Evolutionary conservation across 1,284 basidiomycete genomes (phyloP).

Genomic region (Ceratobasidium sp.): DNA sequence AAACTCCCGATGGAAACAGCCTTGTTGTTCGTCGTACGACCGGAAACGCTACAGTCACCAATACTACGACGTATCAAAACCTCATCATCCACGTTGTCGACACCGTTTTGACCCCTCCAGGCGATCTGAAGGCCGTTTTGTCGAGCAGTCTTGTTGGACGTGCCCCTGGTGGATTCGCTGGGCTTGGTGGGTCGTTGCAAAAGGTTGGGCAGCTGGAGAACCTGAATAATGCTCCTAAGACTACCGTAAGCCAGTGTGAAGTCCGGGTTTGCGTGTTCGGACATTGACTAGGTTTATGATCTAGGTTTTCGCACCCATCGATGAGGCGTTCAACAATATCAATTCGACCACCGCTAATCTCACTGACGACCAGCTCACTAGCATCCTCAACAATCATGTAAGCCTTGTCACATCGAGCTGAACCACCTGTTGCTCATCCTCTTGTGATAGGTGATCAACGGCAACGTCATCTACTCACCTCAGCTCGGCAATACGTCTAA

Average conservation of each 20-base stretch:
- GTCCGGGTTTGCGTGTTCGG: conserved; percentile 40
- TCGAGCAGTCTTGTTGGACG: conserved; percentile 54
- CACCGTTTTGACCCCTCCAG: conserved; percentile 54
- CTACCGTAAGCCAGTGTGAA: conserved; percentile 51
- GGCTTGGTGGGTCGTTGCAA: conserved; percentile 28
- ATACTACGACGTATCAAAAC: conserved; percentile 54
- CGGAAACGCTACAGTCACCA: conserved; percentile 53
- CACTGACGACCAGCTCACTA: conserved; percentile 50
- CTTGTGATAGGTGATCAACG: conserved; percentile 54
- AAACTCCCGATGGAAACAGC: conserved; percentile 25
- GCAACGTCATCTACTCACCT: conserved; percentile 59
- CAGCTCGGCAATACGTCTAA: conserved; percentile 52
- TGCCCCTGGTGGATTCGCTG: conserved; percentile 22
- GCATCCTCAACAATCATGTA: conserved; percentile 52
- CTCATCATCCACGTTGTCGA: conserved; percentile 57
- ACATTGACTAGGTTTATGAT: conserved; percentile 54
- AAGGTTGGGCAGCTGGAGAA: conserved; percentile 27
- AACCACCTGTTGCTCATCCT: neutral
- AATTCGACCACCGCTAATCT: conserved; percentile 18
- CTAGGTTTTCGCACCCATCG: conserved; percentile 58
- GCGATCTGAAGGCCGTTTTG: conserved; percentile 54
- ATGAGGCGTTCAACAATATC: conserved; percentile 53
- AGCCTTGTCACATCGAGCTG: conserved; percentile 37
- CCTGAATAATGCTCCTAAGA: conserved; percentile 2
- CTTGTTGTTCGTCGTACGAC: conserved; percentile 51